Conservation (phyloP, 2,329 filamentous ascomycete genomes). For the Parascedosporium putredinis region DNA sequence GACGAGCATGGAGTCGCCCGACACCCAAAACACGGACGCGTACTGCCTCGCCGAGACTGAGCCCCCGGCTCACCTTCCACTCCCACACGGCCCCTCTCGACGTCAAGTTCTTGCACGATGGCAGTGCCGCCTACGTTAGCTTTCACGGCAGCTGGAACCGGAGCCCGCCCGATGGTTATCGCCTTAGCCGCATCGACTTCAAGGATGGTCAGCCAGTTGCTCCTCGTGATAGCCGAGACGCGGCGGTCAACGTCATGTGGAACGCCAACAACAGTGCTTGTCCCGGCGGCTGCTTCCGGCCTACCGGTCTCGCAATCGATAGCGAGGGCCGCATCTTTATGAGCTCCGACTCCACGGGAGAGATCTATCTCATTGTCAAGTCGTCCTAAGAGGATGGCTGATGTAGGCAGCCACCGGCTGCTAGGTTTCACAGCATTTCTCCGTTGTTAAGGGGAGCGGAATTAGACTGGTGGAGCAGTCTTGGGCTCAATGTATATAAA, state of each 20-base stretch:
- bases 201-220: conserved; percentile 23
- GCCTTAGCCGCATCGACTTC: conserved; percentile 26
- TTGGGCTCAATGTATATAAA: no score
- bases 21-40: neutral
- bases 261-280: conserved; percentile 36
- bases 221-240: conserved; percentile 24
- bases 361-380: conserved; percentile 37
- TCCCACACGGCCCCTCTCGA: conserved; percentile 59
- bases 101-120: conserved; percentile 46
- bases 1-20: neutral
- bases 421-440: no score
- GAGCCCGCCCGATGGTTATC: conserved; percentile 25
- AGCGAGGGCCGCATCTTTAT: conserved; percentile 37
- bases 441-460: no score
- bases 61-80: conserved; percentile 43
- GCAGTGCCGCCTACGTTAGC: conserved; percentile 46
- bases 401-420: no score
- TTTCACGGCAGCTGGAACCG: conserved; percentile 52
- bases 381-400: neutral
- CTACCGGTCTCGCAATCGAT: conserved; percentile 34
- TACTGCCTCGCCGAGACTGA: conserved; percentile 32
- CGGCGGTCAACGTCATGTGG: conserved; percentile 35
- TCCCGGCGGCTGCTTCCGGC: conserved; percentile 39
- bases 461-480: no score
- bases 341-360: conserved; percentile 41